Evolutionary conservation across 306 rosid genomes (phyloP).

Genomic region (Ziziphus jujuba): DNA sequence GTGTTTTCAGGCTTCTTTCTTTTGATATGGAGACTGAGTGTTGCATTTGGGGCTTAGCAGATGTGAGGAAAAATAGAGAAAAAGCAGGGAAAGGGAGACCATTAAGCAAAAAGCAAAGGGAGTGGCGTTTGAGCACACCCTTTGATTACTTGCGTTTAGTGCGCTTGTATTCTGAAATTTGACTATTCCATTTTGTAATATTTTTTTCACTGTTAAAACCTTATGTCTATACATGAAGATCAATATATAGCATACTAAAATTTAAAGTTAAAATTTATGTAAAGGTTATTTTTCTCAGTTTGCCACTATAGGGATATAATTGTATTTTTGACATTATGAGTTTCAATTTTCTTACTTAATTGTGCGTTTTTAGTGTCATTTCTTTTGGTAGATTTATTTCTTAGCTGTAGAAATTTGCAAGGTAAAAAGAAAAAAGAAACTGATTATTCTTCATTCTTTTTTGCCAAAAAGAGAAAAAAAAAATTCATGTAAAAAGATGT

Average conservation of each 20-base stretch:
- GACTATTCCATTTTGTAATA: constrained; percentile 18
- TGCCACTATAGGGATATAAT: neutral
- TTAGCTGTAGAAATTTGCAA: too few species aligned
- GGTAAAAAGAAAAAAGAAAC: too few species aligned
- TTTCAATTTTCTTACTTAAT: too few species aligned
- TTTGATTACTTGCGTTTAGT: constrained; percentile 73
- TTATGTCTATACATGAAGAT: neutral
- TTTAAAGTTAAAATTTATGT: neutral
- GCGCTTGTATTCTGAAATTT: constrained; percentile 66
- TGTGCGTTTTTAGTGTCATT: too few species aligned
- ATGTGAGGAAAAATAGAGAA: constrained; percentile 76
- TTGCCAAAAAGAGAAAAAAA: too few species aligned
- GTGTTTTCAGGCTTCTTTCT: constrained; percentile 74
- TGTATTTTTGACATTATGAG: neutral
- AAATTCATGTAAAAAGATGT: too few species aligned
- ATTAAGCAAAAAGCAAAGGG: constrained; percentile 80
- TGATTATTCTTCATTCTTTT: too few species aligned
- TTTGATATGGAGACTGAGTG: constrained; percentile 68
- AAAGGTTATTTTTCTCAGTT: neutral
- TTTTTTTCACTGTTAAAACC: neutral
- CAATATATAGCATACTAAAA: neutral
- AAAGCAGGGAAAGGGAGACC: constrained; percentile 97
- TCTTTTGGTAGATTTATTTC: too few species aligned
- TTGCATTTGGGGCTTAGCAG: constrained; percentile 87
- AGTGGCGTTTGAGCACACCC: constrained; percentile 73